A percentile compares a stretch with the other conserved stretches of the same genome.
phyloP scores from a whole-genome alignment of 163 green algal genomes.

The Chloromonas sp. region DNA sequence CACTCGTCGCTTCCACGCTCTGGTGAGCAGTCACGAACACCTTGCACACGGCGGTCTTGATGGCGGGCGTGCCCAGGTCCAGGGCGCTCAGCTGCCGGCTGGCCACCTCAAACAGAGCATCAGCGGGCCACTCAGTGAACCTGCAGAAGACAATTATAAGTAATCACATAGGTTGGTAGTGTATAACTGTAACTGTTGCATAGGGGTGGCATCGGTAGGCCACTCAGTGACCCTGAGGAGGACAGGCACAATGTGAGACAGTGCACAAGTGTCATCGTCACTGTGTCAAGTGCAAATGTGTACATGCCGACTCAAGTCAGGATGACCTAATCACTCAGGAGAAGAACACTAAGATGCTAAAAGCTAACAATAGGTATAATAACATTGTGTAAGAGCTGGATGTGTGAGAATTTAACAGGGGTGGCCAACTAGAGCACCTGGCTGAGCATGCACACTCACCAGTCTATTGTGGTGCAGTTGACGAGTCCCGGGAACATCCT shows the following conservation, averaged over 20 bases:
- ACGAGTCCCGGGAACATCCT: conserved; percentile 85
- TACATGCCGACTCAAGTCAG: too few species aligned
- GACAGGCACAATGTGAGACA: too few species aligned
- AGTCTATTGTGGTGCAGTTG: conserved; percentile 88
- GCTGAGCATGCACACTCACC: conserved; percentile 8
- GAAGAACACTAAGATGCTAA: too few species aligned
- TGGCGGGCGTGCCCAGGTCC: conserved; percentile 48
- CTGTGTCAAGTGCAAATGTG: too few species aligned
- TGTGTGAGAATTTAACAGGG: too few species aligned
- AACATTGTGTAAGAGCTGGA: too few species aligned
- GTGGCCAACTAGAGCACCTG: too few species aligned
- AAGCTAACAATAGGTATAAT: too few species aligned
- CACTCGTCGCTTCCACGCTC: conserved; percentile 53
- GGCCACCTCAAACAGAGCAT: conserved; percentile 80
- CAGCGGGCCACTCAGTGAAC: conserved; percentile 83
- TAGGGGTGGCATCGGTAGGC: not conserved
- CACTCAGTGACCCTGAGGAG: not conserved
- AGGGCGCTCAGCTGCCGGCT: conserved; percentile 52
- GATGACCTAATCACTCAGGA: too few species aligned
- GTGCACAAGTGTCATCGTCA: too few species aligned
- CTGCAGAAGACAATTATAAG: not conserved
- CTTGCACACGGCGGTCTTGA: conserved; percentile 70
- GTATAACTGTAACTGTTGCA: too few species aligned
- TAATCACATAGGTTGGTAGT: too few species aligned
- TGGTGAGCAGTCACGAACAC: conserved; percentile 78